Conservation (phyloP, 1,284 basidiomycete species). For the Cutaneotrichosporon sp. region DNA sequence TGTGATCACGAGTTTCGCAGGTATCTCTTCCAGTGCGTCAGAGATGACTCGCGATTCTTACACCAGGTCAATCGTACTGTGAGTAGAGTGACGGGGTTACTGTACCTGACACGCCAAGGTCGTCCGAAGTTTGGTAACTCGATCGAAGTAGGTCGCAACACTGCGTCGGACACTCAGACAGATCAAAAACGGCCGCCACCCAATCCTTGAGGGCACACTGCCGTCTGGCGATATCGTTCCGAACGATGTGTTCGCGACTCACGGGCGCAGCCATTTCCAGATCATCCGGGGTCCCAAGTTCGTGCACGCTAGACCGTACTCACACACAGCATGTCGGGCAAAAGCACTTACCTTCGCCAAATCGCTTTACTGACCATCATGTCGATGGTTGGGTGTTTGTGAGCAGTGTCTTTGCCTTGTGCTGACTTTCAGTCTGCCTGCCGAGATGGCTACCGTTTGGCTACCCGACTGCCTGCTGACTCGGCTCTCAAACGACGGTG, state of each 20-base stretch:
- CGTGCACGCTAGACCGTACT: conserved; percentile 36
- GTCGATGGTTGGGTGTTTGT: conserved; percentile 83
- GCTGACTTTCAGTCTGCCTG: conserved; percentile 62
- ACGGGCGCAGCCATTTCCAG: conserved; percentile 77
- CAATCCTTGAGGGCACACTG: conserved; percentile 74
- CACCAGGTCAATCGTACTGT: conserved; percentile 14
- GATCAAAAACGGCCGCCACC: conserved; percentile 80
- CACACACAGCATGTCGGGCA: conserved; percentile 74
- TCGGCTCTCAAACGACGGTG: conserved; percentile 78
- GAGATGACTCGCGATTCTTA: background rate
- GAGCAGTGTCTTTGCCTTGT: conserved; percentile 19
- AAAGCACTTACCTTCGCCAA: conserved; percentile 88
- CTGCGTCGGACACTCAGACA: conserved; percentile 7
- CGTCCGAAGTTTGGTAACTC: conserved; percentile 84
- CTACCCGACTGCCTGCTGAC: conserved; percentile 80
- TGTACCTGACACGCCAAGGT: conserved; percentile 56
- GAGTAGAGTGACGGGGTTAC: background rate
- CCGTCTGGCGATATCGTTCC: conserved; percentile 68
- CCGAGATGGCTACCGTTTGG: conserved; percentile 80
- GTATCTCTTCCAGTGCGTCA: conserved; percentile 65
- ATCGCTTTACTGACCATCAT: conserved; percentile 78
- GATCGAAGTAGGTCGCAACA: conserved; percentile 58
- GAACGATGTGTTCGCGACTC: conserved; percentile 69
- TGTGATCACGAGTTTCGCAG: conserved; percentile 73
- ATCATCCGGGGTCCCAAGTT: conserved; percentile 85